Percentiles rank a stretch among this genome's conserved stretches.
Evolutionary conservation across 345 rosid genomes (phyloP).

Genomic region (Murraya koenigii): DNA sequence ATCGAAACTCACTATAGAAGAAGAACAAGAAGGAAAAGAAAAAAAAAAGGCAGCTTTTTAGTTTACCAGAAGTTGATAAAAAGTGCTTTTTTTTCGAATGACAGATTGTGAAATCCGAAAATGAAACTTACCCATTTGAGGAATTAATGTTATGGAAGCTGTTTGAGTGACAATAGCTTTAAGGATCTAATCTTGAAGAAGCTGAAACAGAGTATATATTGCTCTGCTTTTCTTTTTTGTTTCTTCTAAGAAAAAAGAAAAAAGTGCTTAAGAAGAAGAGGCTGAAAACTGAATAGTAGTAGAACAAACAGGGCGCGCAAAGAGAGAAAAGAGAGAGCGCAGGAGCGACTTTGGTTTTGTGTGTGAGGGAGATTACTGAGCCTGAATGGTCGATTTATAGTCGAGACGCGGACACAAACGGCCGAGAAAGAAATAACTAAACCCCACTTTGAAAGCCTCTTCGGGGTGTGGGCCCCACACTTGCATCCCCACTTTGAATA

Average conservation of each 20-base stretch:
- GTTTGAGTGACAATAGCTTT: neutral
- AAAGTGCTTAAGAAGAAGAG: too few species aligned
- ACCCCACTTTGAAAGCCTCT: neutral
- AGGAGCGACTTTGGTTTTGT: neutral
- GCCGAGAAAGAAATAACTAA: conserved; percentile 12
- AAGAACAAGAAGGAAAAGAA: too few species aligned
- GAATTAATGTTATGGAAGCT: neutral
- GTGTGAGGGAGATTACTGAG: conserved; percentile 24
- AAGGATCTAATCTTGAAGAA: neutral
- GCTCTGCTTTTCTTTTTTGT: conserved; percentile 11
- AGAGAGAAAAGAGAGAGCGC: neutral
- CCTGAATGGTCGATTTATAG: conserved; percentile 23
- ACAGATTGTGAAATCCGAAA: neutral
- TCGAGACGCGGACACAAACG: conserved; percentile 22
- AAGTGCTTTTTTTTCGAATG: too few species aligned
- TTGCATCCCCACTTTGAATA: too few species aligned
- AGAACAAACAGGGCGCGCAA: too few species aligned
- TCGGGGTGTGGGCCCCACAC: neutral
- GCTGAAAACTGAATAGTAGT: too few species aligned
- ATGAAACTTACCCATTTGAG: conserved; percentile 27
- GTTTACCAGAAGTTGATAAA: neutral
- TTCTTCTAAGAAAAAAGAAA: neutral
- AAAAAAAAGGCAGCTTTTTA: neutral
- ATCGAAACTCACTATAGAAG: conserved; percentile 27
- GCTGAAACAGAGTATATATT: neutral